Evolutionary conservation across 306 rosid genomes (phyloP), one percentile per base, ranked within the genome.

Genomic region (Casuarina glauca): DNA sequence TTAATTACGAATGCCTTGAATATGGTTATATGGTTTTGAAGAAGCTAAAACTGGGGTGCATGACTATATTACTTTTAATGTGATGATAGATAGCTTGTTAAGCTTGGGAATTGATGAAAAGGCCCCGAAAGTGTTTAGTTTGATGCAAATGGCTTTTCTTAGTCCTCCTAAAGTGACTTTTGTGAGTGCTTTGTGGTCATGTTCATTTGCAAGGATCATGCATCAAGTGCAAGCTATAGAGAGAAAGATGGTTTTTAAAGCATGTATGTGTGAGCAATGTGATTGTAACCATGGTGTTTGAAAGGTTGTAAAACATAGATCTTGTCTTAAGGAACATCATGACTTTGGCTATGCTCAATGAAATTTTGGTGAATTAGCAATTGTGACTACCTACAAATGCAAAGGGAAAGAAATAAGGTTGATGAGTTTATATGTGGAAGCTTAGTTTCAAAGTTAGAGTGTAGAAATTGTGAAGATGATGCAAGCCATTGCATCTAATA

Each of bases 381-480:
- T 86, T 55, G 69, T 83, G 76, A 50, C 83, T 91, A 81, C 76
- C 64, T 80, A 68, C 75, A 83, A 80, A 87, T 93, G 97, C 87
- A 85, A 81, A 70, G 84, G 80, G 81, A 44, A 15, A 86, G 77
- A 50, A 76, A 82, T 70, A 82, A 82, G 75, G 89, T 93, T 1
- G 93, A 93, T 20, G 92, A 89, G 80, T 93, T 85, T 74, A 89
- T 94, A 19, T 87, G 76, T 52, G 95, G 97, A 83, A 93, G 97
- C 79, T 73, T 93, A 81, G 66, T 93, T 62, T 89, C 85, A 51
- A 84, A 84, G 69, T 75, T 87, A 0, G 88, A 82, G 62, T 81
- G 80, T 69, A 15, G 84, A 78, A 36, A 74, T 69, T 42, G 85
- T 87, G 84, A 86, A 88, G 84, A 85, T 82, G 86, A 44, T 78